phyloP scores from a whole-genome alignment of 805 yeast genomes.

The Wickerhamomyces bovis region DNA sequence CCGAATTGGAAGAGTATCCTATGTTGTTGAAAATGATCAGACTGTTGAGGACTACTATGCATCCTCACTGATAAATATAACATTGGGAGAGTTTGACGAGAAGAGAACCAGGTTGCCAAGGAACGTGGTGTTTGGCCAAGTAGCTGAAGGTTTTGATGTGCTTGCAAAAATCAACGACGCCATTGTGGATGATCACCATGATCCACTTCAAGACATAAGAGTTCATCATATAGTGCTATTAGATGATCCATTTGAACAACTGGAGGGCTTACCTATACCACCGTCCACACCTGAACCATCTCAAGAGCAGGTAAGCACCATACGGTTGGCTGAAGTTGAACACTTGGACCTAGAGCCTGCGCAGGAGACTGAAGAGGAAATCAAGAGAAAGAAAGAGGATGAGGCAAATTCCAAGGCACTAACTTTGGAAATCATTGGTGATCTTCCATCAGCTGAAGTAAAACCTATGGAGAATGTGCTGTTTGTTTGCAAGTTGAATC shows the following conservation, averaged over 20 bases:
- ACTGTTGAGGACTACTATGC: slow-evolving; percentile 15
- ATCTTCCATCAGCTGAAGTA: slow-evolving; percentile 49
- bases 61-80: slow-evolving; percentile 33
- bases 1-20: slow-evolving; percentile 31
- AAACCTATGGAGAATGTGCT: slow-evolving; percentile 57
- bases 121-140: slow-evolving; percentile 39
- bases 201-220: slow-evolving; percentile 45
- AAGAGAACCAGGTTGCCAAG: slow-evolving; percentile 7
- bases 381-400: slow-evolving; percentile 22
- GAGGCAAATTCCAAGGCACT: slow-evolving; percentile 49
- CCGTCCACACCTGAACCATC: slow-evolving; percentile 33
- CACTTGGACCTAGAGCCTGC: slow-evolving; percentile 11
- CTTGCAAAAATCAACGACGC: slow-evolving; percentile 39
- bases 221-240: slow-evolving; percentile 45
- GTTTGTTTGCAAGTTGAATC: slow-evolving; percentile 59
- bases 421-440: slow-evolving; percentile 59
- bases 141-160: slow-evolving; percentile 44
- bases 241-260: slow-evolving; percentile 47
- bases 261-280: slow-evolving; percentile 20
- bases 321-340: slow-evolving; percentile 23
- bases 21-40: slow-evolving; percentile 13
- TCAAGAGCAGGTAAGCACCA: slow-evolving; percentile 27
- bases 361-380: slow-evolving; percentile 15
- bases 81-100: slow-evolving; percentile 27
- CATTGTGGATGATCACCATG: slow-evolving; percentile 30